A percentile compares a stretch with the other conserved stretches of the same genome.
Conservation (phyloP, 164 flowering plant species). For the Liquidambar formosana region DNA sequence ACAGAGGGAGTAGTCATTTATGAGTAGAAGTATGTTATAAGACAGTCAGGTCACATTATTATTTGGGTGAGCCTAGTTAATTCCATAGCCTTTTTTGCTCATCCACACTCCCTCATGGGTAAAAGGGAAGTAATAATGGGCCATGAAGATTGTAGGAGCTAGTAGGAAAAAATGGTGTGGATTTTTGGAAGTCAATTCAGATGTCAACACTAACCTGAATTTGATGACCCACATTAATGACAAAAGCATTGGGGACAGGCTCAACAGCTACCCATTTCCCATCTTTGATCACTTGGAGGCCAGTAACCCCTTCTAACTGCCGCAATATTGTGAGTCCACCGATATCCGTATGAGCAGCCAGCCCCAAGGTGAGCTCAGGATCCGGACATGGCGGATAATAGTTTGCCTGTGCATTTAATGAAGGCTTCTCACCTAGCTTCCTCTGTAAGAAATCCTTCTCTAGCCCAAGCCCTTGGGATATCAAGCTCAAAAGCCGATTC, state of each 20-base stretch:
- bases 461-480: conserved; percentile 22
- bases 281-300: conserved; percentile 28
- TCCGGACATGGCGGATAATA: conserved; percentile 32
- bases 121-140: too few relatives aligned
- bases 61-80: too few relatives aligned
- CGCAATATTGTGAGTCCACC: conserved; percentile 14
- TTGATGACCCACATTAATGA: conserved; percentile 26
- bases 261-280: conserved; percentile 22
- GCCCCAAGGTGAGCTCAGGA: conserved; percentile 30
- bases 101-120: too few relatives aligned
- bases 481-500: conserved; percentile 19
- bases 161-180: too few relatives aligned
- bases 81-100: too few relatives aligned
- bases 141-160: too few relatives aligned
- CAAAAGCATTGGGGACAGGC: conserved; percentile 20
- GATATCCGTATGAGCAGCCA: conserved; percentile 22
- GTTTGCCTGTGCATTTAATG: conserved; percentile 9
- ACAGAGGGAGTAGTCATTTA: too few relatives aligned
- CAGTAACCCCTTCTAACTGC: conserved; percentile 12
- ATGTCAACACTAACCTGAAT: conserved; percentile 15
- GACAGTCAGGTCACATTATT: too few relatives aligned
- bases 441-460: conserved; percentile 17
- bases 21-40: too few relatives aligned
- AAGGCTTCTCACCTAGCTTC: conserved; percentile 15
- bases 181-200: background rate